A percentile compares a stretch with the other conserved stretches of the same genome.
Evolutionary conservation across 768 basidiomycete species (phyloP).

Genomic region (Lactarius sanguifluus): DNA sequence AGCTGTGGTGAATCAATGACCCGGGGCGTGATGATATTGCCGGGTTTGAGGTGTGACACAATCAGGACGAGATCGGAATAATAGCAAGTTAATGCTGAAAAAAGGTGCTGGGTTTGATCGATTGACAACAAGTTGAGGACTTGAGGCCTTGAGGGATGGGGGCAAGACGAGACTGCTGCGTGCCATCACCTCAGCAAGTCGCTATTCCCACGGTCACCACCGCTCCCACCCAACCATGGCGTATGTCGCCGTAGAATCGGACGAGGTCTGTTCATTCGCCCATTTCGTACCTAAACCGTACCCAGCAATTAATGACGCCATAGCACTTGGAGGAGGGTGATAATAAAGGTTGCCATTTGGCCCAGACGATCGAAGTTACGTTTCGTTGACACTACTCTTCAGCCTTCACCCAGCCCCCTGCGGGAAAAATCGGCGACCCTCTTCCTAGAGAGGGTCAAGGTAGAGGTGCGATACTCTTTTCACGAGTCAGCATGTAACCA

Average conservation of each 20-base stretch:
- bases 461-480: constrained; percentile 21
- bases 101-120: too few relatives aligned
- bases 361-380: neutral
- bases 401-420: constrained; percentile 20
- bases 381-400: neutral
- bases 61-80: too few relatives aligned
- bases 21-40: too few relatives aligned
- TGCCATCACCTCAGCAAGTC: too few relatives aligned
- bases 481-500: neutral
- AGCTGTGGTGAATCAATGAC: neutral
- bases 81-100: too few relatives aligned
- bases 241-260: constrained; percentile 69
- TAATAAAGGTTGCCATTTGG: constrained; percentile 9
- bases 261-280: constrained; percentile 52
- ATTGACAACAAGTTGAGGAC: too few relatives aligned
- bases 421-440: constrained; percentile 9
- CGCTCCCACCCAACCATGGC: constrained; percentile 46
- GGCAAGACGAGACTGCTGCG: too few relatives aligned
- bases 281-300: neutral
- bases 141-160: too few relatives aligned
- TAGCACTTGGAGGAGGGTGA: constrained; percentile 54
- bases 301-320: neutral
- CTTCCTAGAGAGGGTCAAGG: constrained; percentile 7
- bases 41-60: too few relatives aligned
- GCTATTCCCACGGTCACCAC: constrained; percentile 11